Evolutionary conservation across 1,139 yeast species (phyloP).

Genomic region (Scheffersomyces cryptocercus): DNA sequence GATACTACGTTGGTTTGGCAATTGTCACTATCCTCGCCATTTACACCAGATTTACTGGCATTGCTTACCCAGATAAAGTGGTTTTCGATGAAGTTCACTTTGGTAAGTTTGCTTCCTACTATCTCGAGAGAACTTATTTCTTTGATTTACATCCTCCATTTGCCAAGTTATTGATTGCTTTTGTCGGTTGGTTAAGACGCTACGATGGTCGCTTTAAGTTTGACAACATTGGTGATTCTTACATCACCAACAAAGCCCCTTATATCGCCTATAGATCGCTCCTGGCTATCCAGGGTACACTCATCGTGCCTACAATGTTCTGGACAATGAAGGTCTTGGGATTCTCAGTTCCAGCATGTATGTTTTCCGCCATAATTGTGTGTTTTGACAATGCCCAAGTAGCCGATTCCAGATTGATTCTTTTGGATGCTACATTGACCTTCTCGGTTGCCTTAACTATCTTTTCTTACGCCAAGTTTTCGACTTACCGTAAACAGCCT

Average conservation of each 20-base stretch:
- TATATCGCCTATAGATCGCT: constrained; percentile 83
- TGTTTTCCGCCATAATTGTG: constrained; percentile 77
- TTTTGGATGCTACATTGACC: constrained; percentile 87
- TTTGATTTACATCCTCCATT: constrained; percentile 98
- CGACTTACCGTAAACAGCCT: constrained; percentile 67
- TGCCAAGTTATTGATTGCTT: constrained; percentile 89
- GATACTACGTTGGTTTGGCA: constrained; percentile 44
- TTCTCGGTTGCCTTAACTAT: constrained; percentile 79
- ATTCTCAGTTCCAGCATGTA: constrained; percentile 75
- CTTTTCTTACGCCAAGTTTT: constrained; percentile 75
- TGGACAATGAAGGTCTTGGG: constrained; percentile 81
- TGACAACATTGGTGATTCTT: constrained; percentile 85
- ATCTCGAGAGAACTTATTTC: constrained; percentile 79
- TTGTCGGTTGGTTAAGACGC: constrained; percentile 85
- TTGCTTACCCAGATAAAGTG: constrained; percentile 78
- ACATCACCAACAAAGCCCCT: constrained; percentile 77
- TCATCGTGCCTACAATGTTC: constrained; percentile 81
- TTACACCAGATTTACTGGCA: constrained; percentile 66
- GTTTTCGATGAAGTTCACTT: constrained; percentile 98
- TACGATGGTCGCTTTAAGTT: constrained; percentile 90
- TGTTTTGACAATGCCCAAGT: constrained; percentile 91
- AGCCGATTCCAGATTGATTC: constrained; percentile 84
- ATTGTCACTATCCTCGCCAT: constrained; percentile 67
- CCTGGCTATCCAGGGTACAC: constrained; percentile 79
- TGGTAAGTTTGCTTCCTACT: constrained; percentile 92